A percentile compares a stretch with the other conserved stretches of the same genome.
Conservation (phyloP, 495 filamentous ascomycete species). For the Cercophora sp. region DNA sequence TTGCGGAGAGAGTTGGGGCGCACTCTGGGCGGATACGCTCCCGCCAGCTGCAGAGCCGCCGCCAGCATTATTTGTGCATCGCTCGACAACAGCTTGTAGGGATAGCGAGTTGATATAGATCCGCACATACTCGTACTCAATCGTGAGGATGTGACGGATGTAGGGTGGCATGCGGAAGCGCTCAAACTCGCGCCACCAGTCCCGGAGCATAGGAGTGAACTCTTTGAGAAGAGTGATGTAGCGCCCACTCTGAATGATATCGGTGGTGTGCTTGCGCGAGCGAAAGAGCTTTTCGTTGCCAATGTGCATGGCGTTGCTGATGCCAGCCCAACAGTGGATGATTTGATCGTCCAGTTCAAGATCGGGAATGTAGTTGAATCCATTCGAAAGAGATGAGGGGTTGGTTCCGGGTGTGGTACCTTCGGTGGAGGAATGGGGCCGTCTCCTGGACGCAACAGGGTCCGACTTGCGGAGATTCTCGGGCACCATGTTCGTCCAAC, state of each 20-base stretch:
- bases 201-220: conserved; percentile 68
- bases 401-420: conserved; percentile 53
- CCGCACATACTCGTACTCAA: conserved; percentile 86
- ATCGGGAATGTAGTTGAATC: conserved; percentile 55
- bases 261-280: conserved; percentile 75
- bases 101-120: conserved; percentile 92
- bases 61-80: conserved; percentile 72
- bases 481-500: conserved; percentile 91
- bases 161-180: conserved; percentile 64
- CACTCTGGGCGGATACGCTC: conserved; percentile 39
- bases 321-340: conserved; percentile 86
- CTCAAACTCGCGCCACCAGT: conserved; percentile 75
- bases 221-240: conserved; percentile 77
- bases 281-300: conserved; percentile 82
- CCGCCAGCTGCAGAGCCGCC: conserved; percentile 38
- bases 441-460: conserved; percentile 39
- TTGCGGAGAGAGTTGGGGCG: conserved; percentile 50
- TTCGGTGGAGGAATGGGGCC: conserved; percentile 44
- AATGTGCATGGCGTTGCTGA: conserved; percentile 83
- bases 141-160: conserved; percentile 78
- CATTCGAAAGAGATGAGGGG: conserved; percentile 46
- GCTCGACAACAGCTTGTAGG: conserved; percentile 89
- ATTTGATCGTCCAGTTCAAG: conserved; percentile 67
- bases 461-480: conserved; percentile 51
- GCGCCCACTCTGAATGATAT: conserved; percentile 76